phyloP scores from a whole-genome alignment of 305 asterid genomes.

The Solanum hybrid region DNA sequence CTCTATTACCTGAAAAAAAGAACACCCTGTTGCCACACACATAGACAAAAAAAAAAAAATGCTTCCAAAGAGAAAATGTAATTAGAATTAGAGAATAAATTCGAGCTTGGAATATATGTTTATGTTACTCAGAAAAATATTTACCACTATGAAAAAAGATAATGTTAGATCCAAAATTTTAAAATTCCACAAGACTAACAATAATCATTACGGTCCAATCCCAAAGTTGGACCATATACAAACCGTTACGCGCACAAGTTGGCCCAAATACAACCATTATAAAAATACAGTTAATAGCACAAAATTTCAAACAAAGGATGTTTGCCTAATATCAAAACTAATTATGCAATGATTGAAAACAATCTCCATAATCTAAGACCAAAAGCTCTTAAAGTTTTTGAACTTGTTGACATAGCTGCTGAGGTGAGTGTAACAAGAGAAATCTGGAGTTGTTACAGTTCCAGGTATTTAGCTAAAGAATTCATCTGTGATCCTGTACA shows the following conservation, averaged over 20 bases:
- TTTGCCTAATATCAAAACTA: not conserved
- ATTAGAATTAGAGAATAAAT: not conserved
- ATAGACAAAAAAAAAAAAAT: too few species aligned
- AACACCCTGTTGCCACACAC: rapidly evolving
- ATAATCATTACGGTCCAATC: not conserved
- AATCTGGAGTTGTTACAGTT: not conserved
- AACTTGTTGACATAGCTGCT: not conserved
- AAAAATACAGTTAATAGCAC: not conserved
- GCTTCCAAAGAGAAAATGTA: not conserved
- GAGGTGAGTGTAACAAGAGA: not conserved
- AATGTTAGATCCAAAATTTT: not conserved
- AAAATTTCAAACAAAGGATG: not conserved
- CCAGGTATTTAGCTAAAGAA: not conserved
- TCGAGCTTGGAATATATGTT: not conserved
- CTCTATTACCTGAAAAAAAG: too few species aligned
- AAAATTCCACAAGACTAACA: not conserved
- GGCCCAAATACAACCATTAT: not conserved
- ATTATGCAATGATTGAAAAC: not conserved
- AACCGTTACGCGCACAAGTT: not conserved
- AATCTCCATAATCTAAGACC: not conserved
- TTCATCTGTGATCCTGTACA: not conserved
- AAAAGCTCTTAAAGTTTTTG: not conserved
- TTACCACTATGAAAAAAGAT: not conserved
- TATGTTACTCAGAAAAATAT: not conserved
- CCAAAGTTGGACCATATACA: not conserved